Evolutionary conservation across 495 filamentous ascomycete genomes (phyloP).

Genomic region (Neurospora pannonica): DNA sequence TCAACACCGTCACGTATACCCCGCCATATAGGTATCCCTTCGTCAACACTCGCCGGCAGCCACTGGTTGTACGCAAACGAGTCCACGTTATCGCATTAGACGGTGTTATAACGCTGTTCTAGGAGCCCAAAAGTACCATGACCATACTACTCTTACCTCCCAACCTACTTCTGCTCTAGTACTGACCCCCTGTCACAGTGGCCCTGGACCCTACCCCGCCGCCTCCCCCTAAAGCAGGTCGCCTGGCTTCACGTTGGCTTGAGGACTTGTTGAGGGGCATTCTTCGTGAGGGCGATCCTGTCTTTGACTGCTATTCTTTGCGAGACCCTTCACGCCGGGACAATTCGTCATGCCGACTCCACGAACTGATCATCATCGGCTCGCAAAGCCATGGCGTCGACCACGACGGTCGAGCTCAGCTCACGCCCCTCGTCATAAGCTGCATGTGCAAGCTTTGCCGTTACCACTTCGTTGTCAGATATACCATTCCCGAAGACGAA

Average conservation of each 20-base stretch:
- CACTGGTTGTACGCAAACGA: neutral
- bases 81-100: neutral
- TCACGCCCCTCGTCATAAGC: conserved; percentile 6
- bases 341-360: conserved; percentile 1
- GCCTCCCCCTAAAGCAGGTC: conserved; percentile 5
- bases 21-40: neutral
- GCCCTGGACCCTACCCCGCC: neutral
- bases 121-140: neutral
- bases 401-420: conserved; percentile 5
- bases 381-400: conserved; percentile 13
- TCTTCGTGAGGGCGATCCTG: neutral
- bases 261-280: conserved; percentile 15
- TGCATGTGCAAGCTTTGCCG: conserved; percentile 25
- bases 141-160: neutral
- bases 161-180: neutral
- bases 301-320: conserved; percentile 6
- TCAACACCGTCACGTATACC: neutral
- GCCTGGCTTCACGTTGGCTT: conserved; percentile 16
- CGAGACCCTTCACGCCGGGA: conserved; percentile 6
- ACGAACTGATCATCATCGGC: conserved; percentile 16
- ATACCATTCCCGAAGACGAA: conserved; percentile 2
- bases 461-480: conserved; percentile 22
- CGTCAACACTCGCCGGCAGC: neutral
- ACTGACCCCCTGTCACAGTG: neutral
- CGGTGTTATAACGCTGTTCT: neutral